phyloP scores from a whole-genome alignment of 352 stramenopile genomes.

The Phytophthora colocasiae region DNA sequence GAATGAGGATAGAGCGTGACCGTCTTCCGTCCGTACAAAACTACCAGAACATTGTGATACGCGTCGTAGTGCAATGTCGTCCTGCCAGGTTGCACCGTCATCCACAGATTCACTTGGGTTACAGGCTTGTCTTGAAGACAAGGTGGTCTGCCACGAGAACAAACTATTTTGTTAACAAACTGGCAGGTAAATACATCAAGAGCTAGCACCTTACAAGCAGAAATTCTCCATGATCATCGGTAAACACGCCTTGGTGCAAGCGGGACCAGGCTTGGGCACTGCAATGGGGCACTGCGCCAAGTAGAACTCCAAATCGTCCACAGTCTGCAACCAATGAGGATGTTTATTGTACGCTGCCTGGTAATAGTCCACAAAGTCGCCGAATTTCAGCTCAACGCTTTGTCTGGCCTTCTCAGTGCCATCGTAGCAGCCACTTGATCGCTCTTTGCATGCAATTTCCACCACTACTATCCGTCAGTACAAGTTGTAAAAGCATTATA shows the following conservation, averaged over 20 bases:
- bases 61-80: slow-evolving; percentile 87
- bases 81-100: slow-evolving; percentile 59
- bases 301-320: slow-evolving; percentile 85
- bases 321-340: slow-evolving; percentile 71
- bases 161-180: slow-evolving; percentile 8
- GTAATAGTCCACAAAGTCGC: slow-evolving; percentile 84
- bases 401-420: slow-evolving; percentile 67
- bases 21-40: slow-evolving; percentile 73
- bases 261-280: slow-evolving; percentile 56
- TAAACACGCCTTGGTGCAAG: slow-evolving; percentile 48
- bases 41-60: slow-evolving; percentile 80
- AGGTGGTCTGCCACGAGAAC: slow-evolving; percentile 41
- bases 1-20: slow-evolving; percentile 78
- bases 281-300: slow-evolving; percentile 83
- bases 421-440: slow-evolving; percentile 52
- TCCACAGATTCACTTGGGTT: slow-evolving; percentile 90
- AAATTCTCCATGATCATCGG: slow-evolving; percentile 68
- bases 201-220: slow-evolving; percentile 48
- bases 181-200: background rate
- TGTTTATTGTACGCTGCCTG: slow-evolving; percentile 44
- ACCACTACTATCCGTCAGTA: slow-evolving; percentile 55
- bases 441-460: slow-evolving; percentile 79
- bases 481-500: background rate
- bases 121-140: slow-evolving; percentile 48
- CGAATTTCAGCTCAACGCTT: slow-evolving; percentile 82